Conservation (phyloP, 768 basidiomycete species). For the Boletus subcaerulescens region DNA sequence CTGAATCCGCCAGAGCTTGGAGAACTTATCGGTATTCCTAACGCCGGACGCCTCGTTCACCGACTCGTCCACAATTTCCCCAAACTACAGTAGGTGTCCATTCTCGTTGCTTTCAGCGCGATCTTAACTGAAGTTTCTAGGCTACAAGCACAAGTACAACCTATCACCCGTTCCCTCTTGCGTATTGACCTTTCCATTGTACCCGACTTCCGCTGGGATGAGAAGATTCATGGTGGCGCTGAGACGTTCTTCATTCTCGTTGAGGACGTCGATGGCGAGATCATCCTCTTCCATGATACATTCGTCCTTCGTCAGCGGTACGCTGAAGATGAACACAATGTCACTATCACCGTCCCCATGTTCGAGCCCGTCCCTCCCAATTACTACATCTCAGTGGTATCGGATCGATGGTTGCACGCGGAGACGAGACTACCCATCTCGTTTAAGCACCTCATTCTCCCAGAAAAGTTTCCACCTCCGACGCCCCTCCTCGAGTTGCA, state of each 20-base stretch:
- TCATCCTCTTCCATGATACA: conserved; percentile 91
- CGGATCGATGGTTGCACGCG: conserved; percentile 93
- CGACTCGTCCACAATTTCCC: conserved; percentile 95
- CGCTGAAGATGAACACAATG: conserved; percentile 89
- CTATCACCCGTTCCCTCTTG: conserved; percentile 90
- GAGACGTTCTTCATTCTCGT: conserved; percentile 94
- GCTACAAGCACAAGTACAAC: conserved; percentile 93
- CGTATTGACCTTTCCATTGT: conserved; percentile 91
- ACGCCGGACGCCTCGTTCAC: conserved; percentile 89
- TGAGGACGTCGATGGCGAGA: conserved; percentile 96
- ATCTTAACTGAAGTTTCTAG: conserved; percentile 33
- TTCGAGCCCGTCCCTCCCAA: conserved; percentile 97
- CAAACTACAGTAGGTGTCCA: conserved; percentile 69
- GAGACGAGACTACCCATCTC: conserved; percentile 94
- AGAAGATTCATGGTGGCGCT: conserved; percentile 83
- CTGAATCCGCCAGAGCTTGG: conserved; percentile 89
- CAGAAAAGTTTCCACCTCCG: conserved; percentile 92
- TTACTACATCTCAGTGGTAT: conserved; percentile 93
- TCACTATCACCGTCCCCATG: conserved; percentile 94
- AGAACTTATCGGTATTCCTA: conserved; percentile 90
- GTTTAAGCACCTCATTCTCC: conserved; percentile 97
- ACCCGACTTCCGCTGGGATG: conserved; percentile 99
- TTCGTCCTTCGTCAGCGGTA: conserved; percentile 92
- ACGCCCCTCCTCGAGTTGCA: conserved; percentile 94
- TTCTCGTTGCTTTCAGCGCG: background rate